Evolutionary conservation across 192 early-diverging fungal species (phyloP).

Genomic region (Gonapodya prolifera): DNA sequence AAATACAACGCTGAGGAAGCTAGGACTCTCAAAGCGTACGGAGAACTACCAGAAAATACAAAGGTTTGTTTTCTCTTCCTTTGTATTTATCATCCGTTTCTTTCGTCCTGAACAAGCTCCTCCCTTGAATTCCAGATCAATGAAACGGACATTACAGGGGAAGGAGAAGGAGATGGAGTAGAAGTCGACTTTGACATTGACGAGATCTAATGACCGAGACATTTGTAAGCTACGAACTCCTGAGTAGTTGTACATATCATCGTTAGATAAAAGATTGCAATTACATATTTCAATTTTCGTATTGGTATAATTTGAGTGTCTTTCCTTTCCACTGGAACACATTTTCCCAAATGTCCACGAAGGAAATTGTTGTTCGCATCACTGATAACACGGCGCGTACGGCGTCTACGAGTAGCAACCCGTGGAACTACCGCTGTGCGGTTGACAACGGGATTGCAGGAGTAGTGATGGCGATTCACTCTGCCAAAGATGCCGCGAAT

Average conservation of each 20-base stretch:
- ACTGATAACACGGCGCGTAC: neutral
- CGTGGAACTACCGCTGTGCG: too few species aligned
- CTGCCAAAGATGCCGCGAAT: neutral
- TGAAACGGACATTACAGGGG: constrained; percentile 6
- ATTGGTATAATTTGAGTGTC: too few species aligned
- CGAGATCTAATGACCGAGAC: constrained; percentile 8
- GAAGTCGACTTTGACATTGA: constrained; percentile 11
- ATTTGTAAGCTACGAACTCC: neutral
- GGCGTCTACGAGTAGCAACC: too few species aligned
- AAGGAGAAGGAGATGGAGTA: constrained; percentile 9
- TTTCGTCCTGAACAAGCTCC: neutral
- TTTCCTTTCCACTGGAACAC: too few species aligned
- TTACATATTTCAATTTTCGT: too few species aligned
- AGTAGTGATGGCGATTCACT: neutral
- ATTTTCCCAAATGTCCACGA: neutral
- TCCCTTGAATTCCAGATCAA: neutral
- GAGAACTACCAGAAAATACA: constrained; percentile 82
- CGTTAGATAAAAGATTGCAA: too few species aligned
- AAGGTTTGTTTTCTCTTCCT: constrained; percentile 15
- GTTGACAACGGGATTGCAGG: neutral
- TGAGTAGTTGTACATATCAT: neutral
- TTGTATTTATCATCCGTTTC: neutral
- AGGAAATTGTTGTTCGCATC: neutral
- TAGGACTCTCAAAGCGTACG: constrained; percentile 77
- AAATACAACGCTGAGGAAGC: constrained; percentile 97